phyloP scores from a whole-genome alignment of 768 basidiomycete genomes.

The Lentinula sp. region DNA sequence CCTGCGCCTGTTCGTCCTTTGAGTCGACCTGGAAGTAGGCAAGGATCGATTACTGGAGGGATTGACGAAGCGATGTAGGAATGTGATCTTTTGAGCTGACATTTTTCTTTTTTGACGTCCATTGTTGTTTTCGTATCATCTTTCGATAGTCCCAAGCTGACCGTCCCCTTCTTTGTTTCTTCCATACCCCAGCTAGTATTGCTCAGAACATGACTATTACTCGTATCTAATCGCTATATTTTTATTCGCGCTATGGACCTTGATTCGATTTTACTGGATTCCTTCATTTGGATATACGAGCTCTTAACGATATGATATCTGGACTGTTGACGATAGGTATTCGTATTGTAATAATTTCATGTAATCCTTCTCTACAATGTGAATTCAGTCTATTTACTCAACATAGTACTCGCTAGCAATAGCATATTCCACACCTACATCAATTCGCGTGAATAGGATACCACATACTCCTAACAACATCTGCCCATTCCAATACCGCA shows the following conservation, averaged over 20 bases:
- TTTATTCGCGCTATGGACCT: constrained; percentile 10
- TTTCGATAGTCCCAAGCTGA: too few species aligned
- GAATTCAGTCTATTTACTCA: too few species aligned
- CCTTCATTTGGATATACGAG: too few species aligned
- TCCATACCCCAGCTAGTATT: background rate
- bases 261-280: background rate
- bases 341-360: too few species aligned
- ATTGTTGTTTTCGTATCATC: background rate
- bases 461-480: constrained; percentile 32
- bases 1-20: background rate
- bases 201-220: background rate
- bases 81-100: background rate
- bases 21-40: background rate
- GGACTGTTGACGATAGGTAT: too few species aligned
- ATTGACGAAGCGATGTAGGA: background rate
- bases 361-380: too few species aligned
- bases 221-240: background rate
- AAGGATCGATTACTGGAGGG: background rate
- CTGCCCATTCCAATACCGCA: constrained; percentile 49
- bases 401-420: too few species aligned
- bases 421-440: background rate
- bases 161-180: background rate
- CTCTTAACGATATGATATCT: too few species aligned
- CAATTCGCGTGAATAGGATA: background rate
- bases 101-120: background rate